phyloP scores from a whole-genome alignment of 2,329 filamentous ascomycete genomes.

The Aspergillus bombycis region DNA sequence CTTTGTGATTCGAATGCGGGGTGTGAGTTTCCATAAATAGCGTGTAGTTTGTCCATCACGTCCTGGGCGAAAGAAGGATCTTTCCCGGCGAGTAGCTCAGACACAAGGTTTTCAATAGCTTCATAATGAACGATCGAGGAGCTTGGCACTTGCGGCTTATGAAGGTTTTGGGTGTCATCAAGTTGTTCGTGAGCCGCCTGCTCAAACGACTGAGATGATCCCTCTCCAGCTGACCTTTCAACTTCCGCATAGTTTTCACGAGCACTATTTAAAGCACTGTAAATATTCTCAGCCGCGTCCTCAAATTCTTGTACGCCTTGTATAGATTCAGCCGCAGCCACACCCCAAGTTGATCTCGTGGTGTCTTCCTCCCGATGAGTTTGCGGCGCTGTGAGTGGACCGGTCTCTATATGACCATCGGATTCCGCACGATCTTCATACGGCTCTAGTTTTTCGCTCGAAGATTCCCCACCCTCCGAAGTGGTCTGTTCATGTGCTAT shows the following conservation, averaged over 20 bases:
- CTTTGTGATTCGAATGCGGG: constrained; percentile 14
- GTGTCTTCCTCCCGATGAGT: background rate
- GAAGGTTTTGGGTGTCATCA: background rate
- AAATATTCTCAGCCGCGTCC: background rate
- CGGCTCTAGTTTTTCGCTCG: background rate
- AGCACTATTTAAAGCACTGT: background rate
- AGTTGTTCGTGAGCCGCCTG: constrained; percentile 53
- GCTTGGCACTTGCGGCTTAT: background rate
- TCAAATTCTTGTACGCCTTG: constrained; percentile 21
- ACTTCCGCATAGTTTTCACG: background rate
- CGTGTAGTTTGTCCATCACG: constrained; percentile 71
- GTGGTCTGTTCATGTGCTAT: background rate
- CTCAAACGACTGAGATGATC: background rate
- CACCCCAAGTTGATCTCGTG: constrained; percentile 49
- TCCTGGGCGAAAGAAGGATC: constrained; percentile 82
- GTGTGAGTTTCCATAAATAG: constrained; percentile 69
- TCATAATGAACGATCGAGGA: constrained; percentile 52
- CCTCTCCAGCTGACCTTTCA: background rate
- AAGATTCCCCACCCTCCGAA: background rate
- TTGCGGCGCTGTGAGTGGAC: background rate
- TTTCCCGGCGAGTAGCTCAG: constrained; percentile 74
- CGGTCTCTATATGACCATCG: background rate
- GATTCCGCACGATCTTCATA: background rate
- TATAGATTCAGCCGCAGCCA: constrained; percentile 56
- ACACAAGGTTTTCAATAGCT: constrained; percentile 71